These are phyloP conservation scores for Leucocoprinus sp. DNA, from an alignment of 768 basidiomycete species.

Conservation along the genomic window DNA sequence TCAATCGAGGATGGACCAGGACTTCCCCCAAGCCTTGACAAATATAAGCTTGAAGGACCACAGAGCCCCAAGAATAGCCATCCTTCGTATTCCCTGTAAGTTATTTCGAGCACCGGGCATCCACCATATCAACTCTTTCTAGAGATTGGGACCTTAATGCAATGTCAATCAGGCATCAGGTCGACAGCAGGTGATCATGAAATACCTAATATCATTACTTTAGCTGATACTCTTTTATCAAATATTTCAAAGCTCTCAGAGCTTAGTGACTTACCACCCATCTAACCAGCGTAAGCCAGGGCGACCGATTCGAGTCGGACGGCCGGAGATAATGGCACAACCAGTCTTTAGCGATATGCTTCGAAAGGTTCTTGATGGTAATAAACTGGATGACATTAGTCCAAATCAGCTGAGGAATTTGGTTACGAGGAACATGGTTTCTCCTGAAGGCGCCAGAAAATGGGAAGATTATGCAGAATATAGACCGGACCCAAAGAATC, in stretches of 20 bases:
- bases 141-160: neutral
- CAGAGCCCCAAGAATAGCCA: neutral
- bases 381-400: neutral
- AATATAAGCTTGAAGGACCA: conserved; percentile 3
- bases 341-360: too few species aligned
- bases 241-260: neutral
- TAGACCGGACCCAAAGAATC: neutral
- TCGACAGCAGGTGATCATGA: neutral
- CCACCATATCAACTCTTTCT: neutral
- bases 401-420: neutral
- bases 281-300: neutral
- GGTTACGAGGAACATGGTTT: neutral
- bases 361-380: neutral
- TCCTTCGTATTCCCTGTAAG: conserved; percentile 3
- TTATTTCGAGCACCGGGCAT: neutral
- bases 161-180: neutral
- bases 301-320: neutral
- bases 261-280: neutral
- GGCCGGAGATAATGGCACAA: too few species aligned
- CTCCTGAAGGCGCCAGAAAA: neutral
- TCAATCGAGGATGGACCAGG: neutral
- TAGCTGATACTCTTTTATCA: neutral
- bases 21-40: conserved; percentile 5
- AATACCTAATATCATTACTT: neutral
- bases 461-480: conserved; percentile 13